phyloP scores from a whole-genome alignment of 306 rosid species.

The Fragaria nilgerrensis region DNA sequence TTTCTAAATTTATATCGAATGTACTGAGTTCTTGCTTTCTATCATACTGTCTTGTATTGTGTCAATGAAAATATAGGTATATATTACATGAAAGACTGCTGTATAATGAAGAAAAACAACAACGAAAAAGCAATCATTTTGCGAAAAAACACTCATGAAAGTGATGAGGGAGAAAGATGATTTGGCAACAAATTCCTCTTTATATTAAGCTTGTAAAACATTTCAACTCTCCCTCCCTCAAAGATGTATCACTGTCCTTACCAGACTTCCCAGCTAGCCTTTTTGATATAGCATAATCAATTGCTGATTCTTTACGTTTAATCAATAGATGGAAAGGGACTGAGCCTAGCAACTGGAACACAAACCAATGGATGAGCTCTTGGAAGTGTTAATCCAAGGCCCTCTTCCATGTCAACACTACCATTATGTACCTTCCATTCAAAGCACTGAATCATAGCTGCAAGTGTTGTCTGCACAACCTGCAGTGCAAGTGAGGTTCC shows the following conservation, averaged over 20 bases:
- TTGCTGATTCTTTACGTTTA: neutral
- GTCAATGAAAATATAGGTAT: neutral
- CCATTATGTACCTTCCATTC: constrained; percentile 49
- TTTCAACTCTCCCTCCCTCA: neutral
- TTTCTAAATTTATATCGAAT: too few species aligned
- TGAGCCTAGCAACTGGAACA: constrained; percentile 38
- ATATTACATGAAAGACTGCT: neutral
- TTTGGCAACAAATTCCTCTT: neutral
- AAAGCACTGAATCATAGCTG: constrained; percentile 76
- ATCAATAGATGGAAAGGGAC: constrained; percentile 37
- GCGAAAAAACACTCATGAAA: neutral
- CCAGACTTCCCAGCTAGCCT: neutral
- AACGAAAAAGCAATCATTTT: neutral
- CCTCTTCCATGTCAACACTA: constrained; percentile 54
- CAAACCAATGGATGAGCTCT: constrained; percentile 55
- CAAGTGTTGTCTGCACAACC: constrained; percentile 55
- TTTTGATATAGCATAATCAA: neutral
- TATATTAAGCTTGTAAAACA: neutral
- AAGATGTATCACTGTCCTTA: neutral
- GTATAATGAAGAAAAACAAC: neutral
- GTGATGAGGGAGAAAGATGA: neutral
- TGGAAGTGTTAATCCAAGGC: constrained; percentile 61
- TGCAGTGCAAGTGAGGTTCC: constrained; percentile 74
- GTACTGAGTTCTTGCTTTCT: too few species aligned
- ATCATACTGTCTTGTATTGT: too few species aligned